These are phyloP conservation scores for Linanthus parryae DNA, from an alignment of 148 eudicot species.

Conservation along the genomic window DNA sequence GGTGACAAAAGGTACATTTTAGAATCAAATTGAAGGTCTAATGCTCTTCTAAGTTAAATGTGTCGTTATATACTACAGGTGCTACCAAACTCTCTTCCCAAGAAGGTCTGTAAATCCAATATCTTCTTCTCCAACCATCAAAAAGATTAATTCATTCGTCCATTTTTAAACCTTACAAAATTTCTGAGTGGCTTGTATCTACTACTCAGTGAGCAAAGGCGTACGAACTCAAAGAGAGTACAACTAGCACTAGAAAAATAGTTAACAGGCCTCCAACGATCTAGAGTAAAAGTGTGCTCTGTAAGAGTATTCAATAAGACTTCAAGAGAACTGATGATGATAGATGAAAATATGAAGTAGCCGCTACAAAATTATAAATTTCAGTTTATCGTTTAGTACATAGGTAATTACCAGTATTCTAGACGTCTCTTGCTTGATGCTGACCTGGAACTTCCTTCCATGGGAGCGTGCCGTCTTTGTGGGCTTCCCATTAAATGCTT, in stretches of 20 bases:
- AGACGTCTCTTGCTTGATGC: conserved; percentile 42
- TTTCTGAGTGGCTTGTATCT: no score
- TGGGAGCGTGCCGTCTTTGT: conserved; percentile 58
- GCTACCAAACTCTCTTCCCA: not conserved
- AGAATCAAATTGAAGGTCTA: not conserved
- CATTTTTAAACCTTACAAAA: no score
- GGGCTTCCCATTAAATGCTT: conserved; percentile 48
- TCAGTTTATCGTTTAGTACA: no score
- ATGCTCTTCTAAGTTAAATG: not conserved
- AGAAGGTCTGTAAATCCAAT: no score
- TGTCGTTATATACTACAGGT: not conserved
- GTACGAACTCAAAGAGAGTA: no score
- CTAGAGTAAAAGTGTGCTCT: not conserved
- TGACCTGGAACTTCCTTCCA: conserved; percentile 50
- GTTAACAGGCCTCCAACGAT: not conserved
- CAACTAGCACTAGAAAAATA: not conserved
- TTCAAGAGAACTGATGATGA: not conserved
- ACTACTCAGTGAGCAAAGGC: no score
- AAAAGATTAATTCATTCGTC: no score
- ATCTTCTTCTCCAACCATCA: no score
- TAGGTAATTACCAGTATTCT: conserved; percentile 45
- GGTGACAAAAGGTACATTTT: not conserved
- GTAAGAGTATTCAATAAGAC: not conserved
- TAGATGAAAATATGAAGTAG: not conserved
- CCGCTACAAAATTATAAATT: no score